Evolutionary conservation across 257 asterid species (phyloP), one percentile per base, ranked within the genome.

Genomic region (Ocimum tenuiflorum): DNA sequence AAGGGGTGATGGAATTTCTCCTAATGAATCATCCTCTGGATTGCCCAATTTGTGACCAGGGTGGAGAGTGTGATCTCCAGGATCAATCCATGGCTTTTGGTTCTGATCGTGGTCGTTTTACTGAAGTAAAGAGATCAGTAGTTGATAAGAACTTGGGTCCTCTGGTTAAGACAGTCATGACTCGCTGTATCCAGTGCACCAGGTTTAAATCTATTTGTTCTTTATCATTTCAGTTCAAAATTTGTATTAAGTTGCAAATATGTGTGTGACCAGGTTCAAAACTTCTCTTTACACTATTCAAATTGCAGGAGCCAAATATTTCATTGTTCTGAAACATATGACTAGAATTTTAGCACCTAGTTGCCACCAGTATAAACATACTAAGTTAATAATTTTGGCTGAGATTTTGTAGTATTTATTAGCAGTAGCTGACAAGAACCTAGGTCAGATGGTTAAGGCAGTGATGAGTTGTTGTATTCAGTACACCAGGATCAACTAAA

Each of bases 51-150:
- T 91, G 98, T 81, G 98, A 91, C 77, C 98, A 91, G 82, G 98
- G 98, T 68, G 98, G 98, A 69, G 98, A 91, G 69, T 91, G 96
- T 72, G 98, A 91, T 77, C 98, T 89, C 50, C 96, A 91, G 74
- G 96, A 91, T 65, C 96, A 89, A 77, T 91, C 96, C 68, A 91
- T 89, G 98, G 95, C 95, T 49, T 91, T 91, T 83, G 98, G 98
- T 9, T 87, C 98, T 29, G 98, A 91, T 54, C 88, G 98, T 7
- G 96, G 96, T 4, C 95, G 96, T 70, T 91, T 91, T 78, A 91
- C 98, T 42, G 98, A 91, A 63, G 76, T 73, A 62, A 91, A 91
- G 83, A 81, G 98, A 77, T 91, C 98, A 13, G 96, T 91, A 59
- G 98, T 91, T 46, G 98, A 91, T 74, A 91, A 91, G 86, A 91